Base-by-base conservation (phyloP, 208 protist genomes). In the Leishmania aethiopica region DNA sequence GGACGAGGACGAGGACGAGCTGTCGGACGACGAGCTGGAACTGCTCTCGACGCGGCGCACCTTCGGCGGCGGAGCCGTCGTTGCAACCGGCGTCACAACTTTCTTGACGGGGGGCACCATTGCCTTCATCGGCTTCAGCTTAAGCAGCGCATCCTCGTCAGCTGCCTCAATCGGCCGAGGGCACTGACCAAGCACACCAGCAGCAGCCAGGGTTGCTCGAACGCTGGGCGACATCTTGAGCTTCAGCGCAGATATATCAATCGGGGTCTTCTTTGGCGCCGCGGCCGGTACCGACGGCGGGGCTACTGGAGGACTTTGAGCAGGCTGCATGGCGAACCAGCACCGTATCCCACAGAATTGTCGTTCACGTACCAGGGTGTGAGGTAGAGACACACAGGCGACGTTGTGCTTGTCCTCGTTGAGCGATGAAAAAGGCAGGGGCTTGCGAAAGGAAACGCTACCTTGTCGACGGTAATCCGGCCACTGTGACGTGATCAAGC, bases 261-360 rank as follows among this genome's bases (percentile, higher is more conserved):
- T 87, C 1, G 94, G 91, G 11, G 93, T 87, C 86, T 96, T 96
- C 78, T 90, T 88, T 28, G 94, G 92, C 47, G 89, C 60, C 77
- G 91, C 90, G 7, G 83, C 86, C 22, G 94, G 92, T 25, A 88
- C 79, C 32, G 80, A 70, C 17, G 86, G 67, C 42, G 80, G 85
- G 3, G 87, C 66, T 5, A 77, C 67, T 19, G 75, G 51, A 37
- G 76, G 79, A 47, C 57, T 82, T n/a, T 83, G 81, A 37, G 74
- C 17, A 19, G 82, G 82, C 72, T 86, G 82, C 82, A 86, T 86
- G 62, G 25, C 64, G 28, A 45, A 77, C 73, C 28, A 42, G 10
- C 28, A n/a, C 32, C 10, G 22, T 74, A 35, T 53, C 3, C n/a
- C 42, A 32, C n/a, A 51, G 28, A 19, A 37, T 74, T 53, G 55